Conservation (phyloP, 1,284 basidiomycete species). For the Microbotryum scabiosae region DNA sequence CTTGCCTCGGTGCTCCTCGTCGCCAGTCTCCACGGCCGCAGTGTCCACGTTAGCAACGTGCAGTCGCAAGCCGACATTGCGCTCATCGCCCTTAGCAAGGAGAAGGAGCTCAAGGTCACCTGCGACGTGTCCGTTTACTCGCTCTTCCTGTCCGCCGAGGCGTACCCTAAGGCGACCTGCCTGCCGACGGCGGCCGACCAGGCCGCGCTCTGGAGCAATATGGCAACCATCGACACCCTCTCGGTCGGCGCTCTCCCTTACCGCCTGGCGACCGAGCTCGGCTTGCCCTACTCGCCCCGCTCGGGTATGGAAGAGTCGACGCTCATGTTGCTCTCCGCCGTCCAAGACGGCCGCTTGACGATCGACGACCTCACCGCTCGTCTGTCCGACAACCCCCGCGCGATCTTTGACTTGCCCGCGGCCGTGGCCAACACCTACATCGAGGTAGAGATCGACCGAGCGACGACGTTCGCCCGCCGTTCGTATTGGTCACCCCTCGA, state of each 20-base stretch:
- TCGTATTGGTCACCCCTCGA: constrained; percentile 78
- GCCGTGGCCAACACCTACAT: constrained; percentile 81
- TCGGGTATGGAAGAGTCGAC: constrained; percentile 84
- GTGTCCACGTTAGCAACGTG: constrained; percentile 90
- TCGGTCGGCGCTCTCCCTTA: constrained; percentile 81
- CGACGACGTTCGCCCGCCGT: constrained; percentile 43
- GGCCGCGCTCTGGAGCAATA: constrained; percentile 73
- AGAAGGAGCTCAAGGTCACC: constrained; percentile 85
- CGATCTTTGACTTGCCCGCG: constrained; percentile 77
- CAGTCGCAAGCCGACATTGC: constrained; percentile 78
- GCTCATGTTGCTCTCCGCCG: constrained; percentile 79
- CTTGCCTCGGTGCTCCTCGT: constrained; percentile 88
- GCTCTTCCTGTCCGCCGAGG: constrained; percentile 76
- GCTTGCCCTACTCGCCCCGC: constrained; percentile 57
- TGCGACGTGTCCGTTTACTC: constrained; percentile 93
- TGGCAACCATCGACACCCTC: constrained; percentile 82
- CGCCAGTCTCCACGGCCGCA: constrained; percentile 81
- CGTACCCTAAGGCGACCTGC: constrained; percentile 58
- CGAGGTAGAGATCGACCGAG: constrained; percentile 82
- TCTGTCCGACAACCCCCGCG: constrained; percentile 81
- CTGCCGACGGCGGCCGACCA: constrained; percentile 76
- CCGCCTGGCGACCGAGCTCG: constrained; percentile 60
- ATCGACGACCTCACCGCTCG: constrained; percentile 73
- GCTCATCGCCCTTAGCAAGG: constrained; percentile 89
- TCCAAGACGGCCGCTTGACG: constrained; percentile 67